These are phyloP conservation scores for Hortiboletus flavorubellus DNA, from an alignment of 768 basidiomycete genomes.

Conservation along the genomic window DNA sequence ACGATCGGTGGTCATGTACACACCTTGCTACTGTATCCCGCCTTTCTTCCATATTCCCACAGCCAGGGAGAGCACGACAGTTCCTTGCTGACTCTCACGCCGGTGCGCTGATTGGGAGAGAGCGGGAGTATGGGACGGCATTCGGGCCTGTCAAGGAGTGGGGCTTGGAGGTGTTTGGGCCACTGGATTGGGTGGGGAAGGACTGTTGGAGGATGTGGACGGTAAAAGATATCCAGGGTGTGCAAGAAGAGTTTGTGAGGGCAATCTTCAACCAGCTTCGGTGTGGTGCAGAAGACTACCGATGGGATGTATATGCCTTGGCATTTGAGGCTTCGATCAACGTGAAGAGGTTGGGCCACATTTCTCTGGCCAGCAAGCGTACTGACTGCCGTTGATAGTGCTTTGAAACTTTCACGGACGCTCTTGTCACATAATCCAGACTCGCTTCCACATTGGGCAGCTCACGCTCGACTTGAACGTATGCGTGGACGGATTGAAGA, in stretches of 20 bases:
- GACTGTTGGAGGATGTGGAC: conserved; percentile 43
- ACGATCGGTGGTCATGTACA: conserved; percentile 65
- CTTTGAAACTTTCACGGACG: conserved; percentile 62
- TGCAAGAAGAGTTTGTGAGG: conserved; percentile 51
- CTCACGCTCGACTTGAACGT: conserved; percentile 72
- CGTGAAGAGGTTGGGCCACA: conserved; percentile 50
- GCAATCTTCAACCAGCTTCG: conserved; percentile 58
- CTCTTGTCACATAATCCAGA: conserved; percentile 55
- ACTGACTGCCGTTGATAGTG: conserved; percentile 40
- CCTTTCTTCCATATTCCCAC: conserved; percentile 54
- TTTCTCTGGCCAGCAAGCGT: neutral
- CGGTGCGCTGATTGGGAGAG: conserved; percentile 64
- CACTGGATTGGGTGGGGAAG: conserved; percentile 46
- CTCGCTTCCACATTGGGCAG: conserved; percentile 65
- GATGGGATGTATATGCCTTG: conserved; percentile 65
- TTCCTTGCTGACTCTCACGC: conserved; percentile 58
- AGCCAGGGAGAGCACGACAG: conserved; percentile 24
- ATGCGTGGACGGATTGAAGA: conserved; percentile 61
- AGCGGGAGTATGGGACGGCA: conserved; percentile 54
- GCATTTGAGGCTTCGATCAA: conserved; percentile 64
- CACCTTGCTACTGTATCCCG: conserved; percentile 44
- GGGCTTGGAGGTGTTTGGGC: conserved; percentile 50
- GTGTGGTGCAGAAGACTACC: conserved; percentile 44
- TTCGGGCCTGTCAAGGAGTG: conserved; percentile 72
- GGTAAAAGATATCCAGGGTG: conserved; percentile 44